Percentiles rank a stretch among this genome's conserved stretches.
phyloP scores from a whole-genome alignment of 441 rosid species.

The Jatropha multifida region DNA sequence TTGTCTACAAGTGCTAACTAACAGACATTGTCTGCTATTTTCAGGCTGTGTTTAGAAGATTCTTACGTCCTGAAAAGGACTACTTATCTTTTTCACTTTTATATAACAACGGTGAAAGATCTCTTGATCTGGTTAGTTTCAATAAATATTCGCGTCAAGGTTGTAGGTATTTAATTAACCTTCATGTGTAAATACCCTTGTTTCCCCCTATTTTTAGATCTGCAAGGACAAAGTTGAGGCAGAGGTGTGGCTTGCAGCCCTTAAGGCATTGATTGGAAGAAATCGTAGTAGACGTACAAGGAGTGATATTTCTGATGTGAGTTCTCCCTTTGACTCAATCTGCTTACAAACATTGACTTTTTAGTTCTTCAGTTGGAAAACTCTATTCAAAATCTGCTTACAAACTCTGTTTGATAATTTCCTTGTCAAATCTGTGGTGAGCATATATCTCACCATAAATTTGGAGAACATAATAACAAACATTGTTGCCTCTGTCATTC shows the following conservation, averaged over 20 bases:
- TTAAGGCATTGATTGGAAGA: conserved; percentile 56
- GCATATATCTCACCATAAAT: not conserved
- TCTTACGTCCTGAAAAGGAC: conserved; percentile 87
- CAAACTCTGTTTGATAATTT: too few relatives aligned
- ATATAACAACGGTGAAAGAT: conserved; percentile 80
- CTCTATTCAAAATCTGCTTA: not conserved
- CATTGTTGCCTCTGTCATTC: not conserved
- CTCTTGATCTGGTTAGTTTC: conserved; percentile 86
- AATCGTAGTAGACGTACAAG: conserved; percentile 47
- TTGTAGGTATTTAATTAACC: not conserved
- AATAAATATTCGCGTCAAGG: not conserved
- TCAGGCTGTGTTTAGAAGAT: conserved; percentile 90
- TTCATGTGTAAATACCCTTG: conserved; percentile 17
- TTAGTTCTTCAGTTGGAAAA: not conserved
- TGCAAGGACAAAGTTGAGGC: conserved; percentile 93
- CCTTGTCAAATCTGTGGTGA: not conserved
- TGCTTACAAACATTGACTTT: not conserved
- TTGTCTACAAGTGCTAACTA: not conserved
- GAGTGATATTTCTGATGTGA: conserved; percentile 74
- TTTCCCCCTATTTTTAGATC: conserved; percentile 43
- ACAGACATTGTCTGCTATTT: conserved; percentile 2
- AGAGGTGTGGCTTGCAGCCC: conserved; percentile 83
- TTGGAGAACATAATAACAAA: not conserved
- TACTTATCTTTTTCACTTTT: conserved; percentile 88
- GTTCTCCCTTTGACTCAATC: conserved; percentile 25